phyloP scores from a whole-genome alignment of 2,329 filamentous ascomycete genomes.

The Beauveria scarabaeidicola region DNA sequence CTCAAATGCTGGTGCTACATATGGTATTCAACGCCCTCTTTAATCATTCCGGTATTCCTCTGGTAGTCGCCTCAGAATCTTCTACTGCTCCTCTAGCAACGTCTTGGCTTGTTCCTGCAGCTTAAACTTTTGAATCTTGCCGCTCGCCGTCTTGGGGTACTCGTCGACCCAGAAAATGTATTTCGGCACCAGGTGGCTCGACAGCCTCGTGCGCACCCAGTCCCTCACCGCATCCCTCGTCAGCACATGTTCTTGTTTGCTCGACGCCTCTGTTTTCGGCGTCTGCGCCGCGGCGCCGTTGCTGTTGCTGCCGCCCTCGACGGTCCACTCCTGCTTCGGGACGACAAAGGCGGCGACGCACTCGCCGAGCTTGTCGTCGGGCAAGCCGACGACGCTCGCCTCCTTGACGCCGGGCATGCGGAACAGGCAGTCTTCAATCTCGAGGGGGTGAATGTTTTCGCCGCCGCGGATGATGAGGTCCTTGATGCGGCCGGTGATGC shows the following conservation, averaged over 20 bases:
- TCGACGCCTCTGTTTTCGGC: slow-evolving; percentile 10
- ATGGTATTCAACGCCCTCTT: not conserved
- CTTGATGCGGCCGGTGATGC: slow-evolving; percentile 87
- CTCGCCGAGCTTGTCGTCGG: slow-evolving; percentile 78
- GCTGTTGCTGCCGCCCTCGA: slow-evolving; percentile 16
- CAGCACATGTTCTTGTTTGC: slow-evolving; percentile 24
- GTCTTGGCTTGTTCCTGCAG: slow-evolving; percentile 56
- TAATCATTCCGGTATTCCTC: too few species aligned
- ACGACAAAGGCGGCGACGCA: slow-evolving; percentile 78
- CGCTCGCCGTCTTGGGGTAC: slow-evolving; percentile 93
- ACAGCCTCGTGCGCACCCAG: slow-evolving; percentile 65
- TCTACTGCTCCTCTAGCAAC: slow-evolving; percentile 17
- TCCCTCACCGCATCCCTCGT: slow-evolving; percentile 51
- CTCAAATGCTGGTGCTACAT: not conserved
- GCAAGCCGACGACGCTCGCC: slow-evolving; percentile 74
- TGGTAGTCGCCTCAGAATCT: too few species aligned
- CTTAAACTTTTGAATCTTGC: slow-evolving; percentile 95
- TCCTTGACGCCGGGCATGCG: slow-evolving; percentile 63
- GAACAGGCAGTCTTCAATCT: slow-evolving; percentile 83
- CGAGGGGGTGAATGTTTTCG: slow-evolving; percentile 91
- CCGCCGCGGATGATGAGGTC: slow-evolving; percentile 92
- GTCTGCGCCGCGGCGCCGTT: slow-evolving; percentile 17
- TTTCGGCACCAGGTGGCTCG: slow-evolving; percentile 73
- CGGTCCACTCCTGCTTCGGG: slow-evolving; percentile 24
- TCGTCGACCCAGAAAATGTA: slow-evolving; percentile 78